Conservation (phyloP, 345 rosid genomes). For the Boechera divaricarpa region DNA sequence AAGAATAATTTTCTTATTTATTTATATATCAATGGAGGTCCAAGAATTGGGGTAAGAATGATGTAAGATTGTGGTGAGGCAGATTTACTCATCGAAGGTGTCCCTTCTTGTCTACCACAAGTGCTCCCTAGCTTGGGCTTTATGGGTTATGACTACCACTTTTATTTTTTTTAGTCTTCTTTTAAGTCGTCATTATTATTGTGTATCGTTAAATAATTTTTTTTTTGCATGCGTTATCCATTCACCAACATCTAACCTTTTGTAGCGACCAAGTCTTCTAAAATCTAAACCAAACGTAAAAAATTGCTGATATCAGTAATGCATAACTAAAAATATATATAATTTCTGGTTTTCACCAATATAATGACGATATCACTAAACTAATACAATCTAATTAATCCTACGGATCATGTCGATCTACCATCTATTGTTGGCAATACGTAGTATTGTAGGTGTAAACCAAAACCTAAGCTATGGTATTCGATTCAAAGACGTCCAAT, state of each 20-base stretch:
- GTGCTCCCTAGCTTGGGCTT: conserved; percentile 25
- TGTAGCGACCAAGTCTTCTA: conserved; percentile 1
- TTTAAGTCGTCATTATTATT: conserved; percentile 23
- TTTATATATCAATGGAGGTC: neutral
- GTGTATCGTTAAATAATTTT: conserved; percentile 15
- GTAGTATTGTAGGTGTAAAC: neutral
- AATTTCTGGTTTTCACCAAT: too few relatives aligned
- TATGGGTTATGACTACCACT: conserved; percentile 18
- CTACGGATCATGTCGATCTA: too few relatives aligned
- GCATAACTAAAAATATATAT: too few relatives aligned
- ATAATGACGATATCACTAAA: neutral
- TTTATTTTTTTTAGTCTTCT: conserved; percentile 10
- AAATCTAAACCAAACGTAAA: conserved; percentile 3
- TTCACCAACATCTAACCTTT: neutral
- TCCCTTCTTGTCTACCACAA: conserved; percentile 37
- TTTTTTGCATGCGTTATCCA: conserved; percentile 41
- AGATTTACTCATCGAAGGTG: conserved; percentile 39
- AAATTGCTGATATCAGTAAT: too few relatives aligned
- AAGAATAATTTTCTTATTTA: neutral
- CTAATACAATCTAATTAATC: neutral
- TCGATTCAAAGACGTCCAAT: neutral
- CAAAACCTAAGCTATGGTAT: neutral
- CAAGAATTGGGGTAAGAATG: conserved; percentile 31
- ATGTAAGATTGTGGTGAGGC: conserved; percentile 37
- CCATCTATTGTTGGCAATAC: neutral